Evolutionary conservation across 768 basidiomycete species (phyloP).

Genomic region (Kwoniella botswanensis): DNA sequence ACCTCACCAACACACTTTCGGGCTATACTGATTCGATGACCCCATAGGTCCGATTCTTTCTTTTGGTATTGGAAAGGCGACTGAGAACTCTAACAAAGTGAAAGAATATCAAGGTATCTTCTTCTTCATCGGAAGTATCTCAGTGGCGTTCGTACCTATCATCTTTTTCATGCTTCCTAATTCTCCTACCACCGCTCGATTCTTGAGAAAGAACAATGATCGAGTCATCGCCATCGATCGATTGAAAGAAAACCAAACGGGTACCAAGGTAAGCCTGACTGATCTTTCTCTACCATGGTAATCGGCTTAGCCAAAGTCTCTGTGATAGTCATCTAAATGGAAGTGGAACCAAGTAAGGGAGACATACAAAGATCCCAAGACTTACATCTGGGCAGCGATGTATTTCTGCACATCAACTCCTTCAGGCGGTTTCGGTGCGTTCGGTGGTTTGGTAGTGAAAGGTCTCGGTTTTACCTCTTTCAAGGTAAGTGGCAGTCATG

Average conservation of each 20-base stretch:
- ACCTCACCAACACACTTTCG: no score
- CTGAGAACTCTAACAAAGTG: not conserved
- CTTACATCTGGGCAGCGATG: conserved; percentile 29
- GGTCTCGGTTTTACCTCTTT: conserved; percentile 22
- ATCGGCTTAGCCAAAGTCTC: no score
- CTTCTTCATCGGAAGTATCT: conserved; percentile 38
- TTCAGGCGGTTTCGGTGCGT: conserved; percentile 25
- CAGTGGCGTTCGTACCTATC: conserved; percentile 31
- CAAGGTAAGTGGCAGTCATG: not conserved
- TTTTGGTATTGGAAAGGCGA: conserved; percentile 22
- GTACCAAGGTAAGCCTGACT: conserved; percentile 27
- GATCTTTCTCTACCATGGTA: not conserved
- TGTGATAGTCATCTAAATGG: conserved; percentile 15
- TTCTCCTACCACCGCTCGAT: conserved; percentile 43
- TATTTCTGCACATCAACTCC: conserved; percentile 24
- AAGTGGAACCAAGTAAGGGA: conserved; percentile 44
- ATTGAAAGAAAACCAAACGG: conserved; percentile 46
- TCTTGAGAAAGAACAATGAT: conserved; percentile 43
- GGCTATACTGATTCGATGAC: not conserved
- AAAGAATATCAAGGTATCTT: conserved; percentile 39
- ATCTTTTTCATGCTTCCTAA: conserved; percentile 40
- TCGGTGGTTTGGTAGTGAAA: conserved; percentile 32
- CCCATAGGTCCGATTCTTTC: conserved; percentile 23
- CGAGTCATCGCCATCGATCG: conserved; percentile 43
- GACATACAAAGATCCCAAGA: conserved; percentile 38